Base-by-base conservation (phyloP, 208 protist species). In the Crithidia bombi region DNA sequence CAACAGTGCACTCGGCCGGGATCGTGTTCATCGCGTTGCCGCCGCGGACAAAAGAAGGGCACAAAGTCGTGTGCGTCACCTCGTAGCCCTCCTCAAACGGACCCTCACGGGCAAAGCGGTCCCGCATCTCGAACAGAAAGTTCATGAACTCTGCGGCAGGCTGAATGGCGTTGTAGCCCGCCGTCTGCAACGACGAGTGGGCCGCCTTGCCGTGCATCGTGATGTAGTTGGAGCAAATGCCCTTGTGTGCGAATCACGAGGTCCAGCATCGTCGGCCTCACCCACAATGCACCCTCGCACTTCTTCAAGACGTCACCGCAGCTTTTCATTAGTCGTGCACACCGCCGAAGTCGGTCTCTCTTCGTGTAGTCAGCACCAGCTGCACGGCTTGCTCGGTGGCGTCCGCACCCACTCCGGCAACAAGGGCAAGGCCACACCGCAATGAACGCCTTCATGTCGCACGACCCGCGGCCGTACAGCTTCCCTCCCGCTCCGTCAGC, bases 401-500 rank as follows among this genome's bases (percentile, higher is more conserved):
- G 81, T 65, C n/a, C 68, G 54, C 54, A 82, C 68, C 39, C 81
- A 80, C 65, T 79, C 68, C 21, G 82, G 75, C 23, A 67, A 71
- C 14, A 88, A 73, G 2, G 84, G 65, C 15, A 92, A 69, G 41
- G 33, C 56, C 25, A n/a, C n/a, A 92, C 79, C 2, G 87, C 83
- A 26, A 92, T 73, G 69, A 92, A 87, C 23, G 74, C 83, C 70
- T 92, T 92, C 87, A 90, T 92, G 65, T 92, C 83, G 44, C 81
- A 83, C 43, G 84, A 68, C 32, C 87, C 87, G 17, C 84, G 82
- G 4, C 84, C 87, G 69, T 89, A 90, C 39, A 92, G 75, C 54
- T 83, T 87, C 79, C 87, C 10, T 81, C 79, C 26, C 59, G 52
- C 70, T 92, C 87, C 30, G 79, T 84, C 73, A 90, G 66, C 46